Conservation (phyloP, 768 basidiomycete species). For the Termitomyces sp. region DNA sequence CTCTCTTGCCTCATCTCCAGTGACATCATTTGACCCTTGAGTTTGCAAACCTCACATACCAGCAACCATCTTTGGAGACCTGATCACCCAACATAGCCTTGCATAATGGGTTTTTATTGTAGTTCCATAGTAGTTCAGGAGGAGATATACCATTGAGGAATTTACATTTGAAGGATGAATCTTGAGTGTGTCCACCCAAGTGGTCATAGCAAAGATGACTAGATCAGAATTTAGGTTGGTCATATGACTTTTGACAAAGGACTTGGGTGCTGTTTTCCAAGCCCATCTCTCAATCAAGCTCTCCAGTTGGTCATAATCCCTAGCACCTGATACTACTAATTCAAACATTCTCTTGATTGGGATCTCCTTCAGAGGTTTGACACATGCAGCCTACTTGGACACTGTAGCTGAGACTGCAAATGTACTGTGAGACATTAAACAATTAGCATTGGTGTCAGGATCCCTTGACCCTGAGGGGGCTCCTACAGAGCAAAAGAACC, state of each 20-base stretch:
- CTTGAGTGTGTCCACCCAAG: neutral
- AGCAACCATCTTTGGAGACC: neutral
- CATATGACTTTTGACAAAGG: neutral
- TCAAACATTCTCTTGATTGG: neutral
- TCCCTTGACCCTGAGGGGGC: too few relatives aligned
- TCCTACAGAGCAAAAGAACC: too few relatives aligned
- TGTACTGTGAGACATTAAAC: too few relatives aligned
- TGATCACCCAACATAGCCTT: neutral
- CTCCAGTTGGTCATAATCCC: neutral
- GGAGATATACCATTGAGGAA: neutral
- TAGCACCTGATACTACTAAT: neutral
- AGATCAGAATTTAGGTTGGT: neutral
- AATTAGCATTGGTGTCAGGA: too few relatives aligned
- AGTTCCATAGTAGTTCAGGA: neutral
- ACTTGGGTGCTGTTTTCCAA: neutral
- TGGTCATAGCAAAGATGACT: neutral
- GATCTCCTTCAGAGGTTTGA: neutral
- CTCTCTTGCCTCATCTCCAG: neutral
- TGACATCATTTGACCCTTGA: neutral
- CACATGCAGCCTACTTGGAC: too few relatives aligned
- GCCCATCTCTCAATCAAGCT: neutral
- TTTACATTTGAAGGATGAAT: neutral
- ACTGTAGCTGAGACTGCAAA: too few relatives aligned
- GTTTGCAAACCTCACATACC: neutral
- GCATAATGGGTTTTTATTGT: neutral